phyloP scores from a whole-genome alignment of 2,329 filamentous ascomycete species.

The Ophiostoma triangulosporum region DNA sequence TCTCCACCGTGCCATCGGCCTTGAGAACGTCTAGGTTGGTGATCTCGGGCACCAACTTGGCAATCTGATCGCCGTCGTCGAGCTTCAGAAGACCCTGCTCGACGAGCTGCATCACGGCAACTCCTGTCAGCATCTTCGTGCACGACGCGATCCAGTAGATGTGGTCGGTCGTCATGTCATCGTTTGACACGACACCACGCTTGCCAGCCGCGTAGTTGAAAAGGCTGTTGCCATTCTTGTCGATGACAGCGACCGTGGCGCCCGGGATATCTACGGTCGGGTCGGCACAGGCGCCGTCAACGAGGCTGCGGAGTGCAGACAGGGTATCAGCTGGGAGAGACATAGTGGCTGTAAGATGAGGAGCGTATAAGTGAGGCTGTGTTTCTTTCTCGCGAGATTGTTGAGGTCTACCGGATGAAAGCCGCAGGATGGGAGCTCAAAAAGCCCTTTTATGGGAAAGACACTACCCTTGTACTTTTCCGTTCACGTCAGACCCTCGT shows the following conservation, averaged over 20 bases:
- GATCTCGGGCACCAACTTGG: constrained; percentile 36
- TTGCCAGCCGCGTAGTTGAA: constrained; percentile 36
- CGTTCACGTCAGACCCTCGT: too few relatives aligned
- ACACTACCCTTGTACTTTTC: too few relatives aligned
- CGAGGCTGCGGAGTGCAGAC: constrained; percentile 16
- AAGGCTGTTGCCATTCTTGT: constrained; percentile 31
- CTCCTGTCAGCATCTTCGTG: constrained; percentile 39
- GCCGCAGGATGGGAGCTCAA: too few relatives aligned
- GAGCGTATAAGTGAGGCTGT: too few relatives aligned
- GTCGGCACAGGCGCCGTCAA: constrained; percentile 26
- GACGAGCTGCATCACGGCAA: constrained; percentile 44
- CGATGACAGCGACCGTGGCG: constrained; percentile 31
- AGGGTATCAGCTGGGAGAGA: constrained; percentile 12
- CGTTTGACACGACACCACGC: constrained; percentile 26
- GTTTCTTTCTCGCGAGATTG: too few relatives aligned
- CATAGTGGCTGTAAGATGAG: constrained; percentile 12
- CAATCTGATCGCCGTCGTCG: constrained; percentile 33
- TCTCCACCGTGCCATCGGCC: constrained; percentile 23
- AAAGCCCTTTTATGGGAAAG: too few relatives aligned
- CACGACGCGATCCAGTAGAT: constrained; percentile 47
- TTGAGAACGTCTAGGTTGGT: constrained; percentile 30
- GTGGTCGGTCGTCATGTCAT: constrained; percentile 45
- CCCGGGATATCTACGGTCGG: constrained; percentile 29
- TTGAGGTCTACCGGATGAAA: too few relatives aligned
- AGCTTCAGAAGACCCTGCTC: constrained; percentile 34